Evolutionary conservation across 306 rosid species (phyloP).

Genomic region (Purshia tridentata): DNA sequence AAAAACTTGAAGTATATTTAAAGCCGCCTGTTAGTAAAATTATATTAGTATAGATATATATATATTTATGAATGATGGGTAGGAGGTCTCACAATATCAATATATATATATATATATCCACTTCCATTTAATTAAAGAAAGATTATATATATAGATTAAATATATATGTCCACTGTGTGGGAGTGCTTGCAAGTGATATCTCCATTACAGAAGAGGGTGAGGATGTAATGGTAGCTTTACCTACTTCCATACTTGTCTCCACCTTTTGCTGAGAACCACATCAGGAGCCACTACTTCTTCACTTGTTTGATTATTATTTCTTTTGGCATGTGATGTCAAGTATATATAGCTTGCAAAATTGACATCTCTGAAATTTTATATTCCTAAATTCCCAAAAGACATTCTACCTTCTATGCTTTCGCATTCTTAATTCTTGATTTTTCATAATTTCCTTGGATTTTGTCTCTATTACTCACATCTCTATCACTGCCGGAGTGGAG

Average conservation of each 20-base stretch:
- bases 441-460: slow-evolving; percentile 34
- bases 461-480: slow-evolving; percentile 84
- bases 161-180: slow-evolving; percentile 33
- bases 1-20: no score
- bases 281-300: slow-evolving; percentile 47
- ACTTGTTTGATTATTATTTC: slow-evolving; percentile 34
- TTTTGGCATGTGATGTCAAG: slow-evolving; percentile 67
- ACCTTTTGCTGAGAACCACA: slow-evolving; percentile 42
- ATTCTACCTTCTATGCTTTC: slow-evolving; percentile 36
- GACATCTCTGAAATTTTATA: slow-evolving; percentile 47
- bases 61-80: no score
- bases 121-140: no score
- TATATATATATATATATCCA: not conserved
- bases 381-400: slow-evolving; percentile 36
- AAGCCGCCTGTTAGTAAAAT: no score
- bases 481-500: slow-evolving; percentile 49
- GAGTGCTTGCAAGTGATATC: slow-evolving; percentile 51
- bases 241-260: slow-evolving; percentile 51
- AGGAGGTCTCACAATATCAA: no score
- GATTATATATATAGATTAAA: no score
- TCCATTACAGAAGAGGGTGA: slow-evolving; percentile 47
- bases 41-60: no score
- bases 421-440: slow-evolving; percentile 6
- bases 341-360: slow-evolving; percentile 43
- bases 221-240: slow-evolving; percentile 45